These are phyloP conservation scores for Mortierella antarctica DNA, from an alignment of 192 early-diverging fungal species.

Conservation along the genomic window DNA sequence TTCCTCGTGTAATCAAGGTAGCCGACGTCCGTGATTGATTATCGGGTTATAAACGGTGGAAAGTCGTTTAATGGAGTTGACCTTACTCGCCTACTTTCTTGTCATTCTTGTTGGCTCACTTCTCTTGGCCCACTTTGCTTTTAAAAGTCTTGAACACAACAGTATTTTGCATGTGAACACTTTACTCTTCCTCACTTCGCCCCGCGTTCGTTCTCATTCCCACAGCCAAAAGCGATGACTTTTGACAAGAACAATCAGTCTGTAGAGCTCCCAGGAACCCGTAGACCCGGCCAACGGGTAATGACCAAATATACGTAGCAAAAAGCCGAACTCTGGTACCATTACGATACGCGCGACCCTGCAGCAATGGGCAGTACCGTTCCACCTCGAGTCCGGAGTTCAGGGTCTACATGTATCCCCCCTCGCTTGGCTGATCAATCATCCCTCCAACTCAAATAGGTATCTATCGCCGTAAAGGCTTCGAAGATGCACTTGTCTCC, in stretches of 20 bases:
- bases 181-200: neutral
- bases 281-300: slow-evolving; percentile 61
- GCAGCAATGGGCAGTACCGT: neutral
- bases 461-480: slow-evolving; percentile 9
- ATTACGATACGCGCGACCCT: neutral
- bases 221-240: neutral
- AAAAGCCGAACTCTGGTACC: neutral
- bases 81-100: too few species aligned
- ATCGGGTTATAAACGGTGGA: too few species aligned
- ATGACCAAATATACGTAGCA: neutral
- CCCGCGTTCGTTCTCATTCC: neutral
- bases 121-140: too few species aligned
- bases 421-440: neutral
- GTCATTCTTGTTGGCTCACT: too few species aligned
- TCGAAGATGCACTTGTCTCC: slow-evolving; percentile 8
- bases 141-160: too few species aligned
- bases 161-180: too few species aligned
- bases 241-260: slow-evolving; percentile 49
- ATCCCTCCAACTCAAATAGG: slow-evolving; percentile 1
- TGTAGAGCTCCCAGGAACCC: slow-evolving; percentile 55
- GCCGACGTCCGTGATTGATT: too few species aligned
- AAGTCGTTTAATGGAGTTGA: too few species aligned
- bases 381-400: neutral
- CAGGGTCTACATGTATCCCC: neutral
- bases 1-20: too few species aligned